Percentiles rank a stretch among this genome's conserved stretches.
Evolutionary conservation across 306 rosid species (phyloP).

Genomic region (Spatholobus suberectus): DNA sequence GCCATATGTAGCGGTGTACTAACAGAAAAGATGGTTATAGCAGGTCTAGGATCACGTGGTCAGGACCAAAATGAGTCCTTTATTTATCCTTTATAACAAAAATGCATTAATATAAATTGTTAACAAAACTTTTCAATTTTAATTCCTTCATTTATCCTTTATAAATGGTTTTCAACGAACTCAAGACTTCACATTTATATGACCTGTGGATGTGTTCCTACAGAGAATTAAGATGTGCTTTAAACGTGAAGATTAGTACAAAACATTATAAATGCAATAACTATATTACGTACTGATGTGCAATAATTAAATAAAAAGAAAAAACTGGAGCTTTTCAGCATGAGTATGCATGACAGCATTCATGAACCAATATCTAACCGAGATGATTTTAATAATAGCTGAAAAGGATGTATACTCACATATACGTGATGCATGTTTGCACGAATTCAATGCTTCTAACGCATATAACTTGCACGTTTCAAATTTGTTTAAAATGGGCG

Average conservation of each 20-base stretch:
- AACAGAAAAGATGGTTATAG: no score
- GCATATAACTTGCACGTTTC: slow-evolving; percentile 39
- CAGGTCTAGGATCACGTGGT: no score
- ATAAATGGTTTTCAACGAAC: no score
- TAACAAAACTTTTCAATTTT: no score
- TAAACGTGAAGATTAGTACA: not conserved
- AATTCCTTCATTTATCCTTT: no score
- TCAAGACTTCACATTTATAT: not conserved
- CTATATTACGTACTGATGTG: not conserved
- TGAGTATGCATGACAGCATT: not conserved
- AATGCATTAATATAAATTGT: no score
- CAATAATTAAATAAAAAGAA: not conserved
- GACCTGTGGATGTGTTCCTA: not conserved
- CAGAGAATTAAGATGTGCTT: not conserved
- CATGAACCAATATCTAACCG: slow-evolving; percentile 6
- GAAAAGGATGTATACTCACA: slow-evolving; percentile 20
- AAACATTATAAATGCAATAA: not conserved
- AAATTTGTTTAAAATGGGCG: slow-evolving; percentile 21
- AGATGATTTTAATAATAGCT: not conserved
- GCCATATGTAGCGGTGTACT: no score
- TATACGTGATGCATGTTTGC: not conserved
- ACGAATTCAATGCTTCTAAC: slow-evolving; percentile 24
- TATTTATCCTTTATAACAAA: no score
- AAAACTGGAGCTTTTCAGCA: not conserved
- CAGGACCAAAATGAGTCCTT: no score